Evolutionary conservation across 306 rosid genomes (phyloP), one percentile per base, ranked within the genome.

Genomic region (Lablab purpureus): DNA sequence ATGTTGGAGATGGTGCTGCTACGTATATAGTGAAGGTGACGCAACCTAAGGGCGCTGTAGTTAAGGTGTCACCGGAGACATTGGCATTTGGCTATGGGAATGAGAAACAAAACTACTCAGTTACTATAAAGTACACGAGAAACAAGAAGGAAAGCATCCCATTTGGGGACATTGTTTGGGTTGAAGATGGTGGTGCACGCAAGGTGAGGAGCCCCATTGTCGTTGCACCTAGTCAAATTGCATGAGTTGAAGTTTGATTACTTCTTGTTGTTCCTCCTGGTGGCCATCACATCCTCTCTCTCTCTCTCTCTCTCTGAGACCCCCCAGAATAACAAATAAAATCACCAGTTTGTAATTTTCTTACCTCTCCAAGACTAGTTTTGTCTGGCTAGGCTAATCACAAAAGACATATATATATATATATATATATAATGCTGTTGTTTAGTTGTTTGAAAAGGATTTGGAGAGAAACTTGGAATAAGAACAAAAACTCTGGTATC

Each of bases 1-100:
- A 85, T 73, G 91, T 88, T 63, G 96, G 88, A 19, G 83, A 84
- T 36, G 90, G 82, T 22, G 54, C 66, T 8, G 84, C 89, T n/a
- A 46, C 45, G 7, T 90, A 90, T 27, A 81, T 19, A 64, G 89
- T 40, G 4, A 59, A 40, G 6, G 86, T 90, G 81, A 68, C 59
- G 0, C 45, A 73, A 18, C 89, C 91, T 2, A 25, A 58, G 76
- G 89, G 90, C 1, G 50, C 72, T 34, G 36, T 3, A 6, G 87
- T 90, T 13, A 82, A 4, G 3, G 90, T 91, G 21, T 51, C 74
- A 0, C 96, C 91, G 0, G 37, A 68, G 65, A 81, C n/a, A 0
- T 4, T 89, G 49, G 7, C 43, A 36, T 91, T 84, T 62, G 11
- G 52, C 2, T 25, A 73, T 19, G 84, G 67, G 78, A 6, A 87